Base-by-base conservation (phyloP, 2,329 filamentous ascomycete genomes). In the Helotiales sp. region DNA sequence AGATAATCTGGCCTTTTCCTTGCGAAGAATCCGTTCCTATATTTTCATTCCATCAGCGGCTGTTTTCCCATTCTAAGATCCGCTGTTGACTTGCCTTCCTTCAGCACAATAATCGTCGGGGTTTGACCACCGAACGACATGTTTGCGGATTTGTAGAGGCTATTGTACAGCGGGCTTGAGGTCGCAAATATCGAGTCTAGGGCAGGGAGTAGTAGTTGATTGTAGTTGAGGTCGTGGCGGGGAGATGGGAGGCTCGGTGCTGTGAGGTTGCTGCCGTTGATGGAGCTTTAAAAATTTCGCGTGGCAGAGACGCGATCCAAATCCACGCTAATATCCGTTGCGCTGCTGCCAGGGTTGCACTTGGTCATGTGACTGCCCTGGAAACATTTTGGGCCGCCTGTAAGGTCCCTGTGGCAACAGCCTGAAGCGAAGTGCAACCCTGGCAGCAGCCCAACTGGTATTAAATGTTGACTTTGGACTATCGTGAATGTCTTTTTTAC, bases 81-180 rank as follows among this genome's bases (percentile, higher is more conserved):
- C 50, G 43, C 58, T 61, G 58, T 66, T 68, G 63, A 86, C 90
- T 80, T 79, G 96, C 94, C 94, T 86, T 97, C 95, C 85, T 96
- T 96, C 79, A 98, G 89, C 85, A 98, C 94, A 82, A 98, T 93
- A 80, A 97, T 97, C 76, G 95, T 97, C 80, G 95, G 95, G 79
- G 95, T 96, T 83, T 97, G 95, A 80, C 94, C 94, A 84, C 93
- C 93, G 85, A 97, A 97, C 80, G 94, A 96, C 94, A 97, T 97
- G 30, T 61, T 74, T 64, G 64, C 62, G 50, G 65, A 52, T 60
- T 32, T 7, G 22, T 54, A 40, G 37, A 34, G 63, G 63, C 52
- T 68, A 37, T 40, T 26, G 22, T 52, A 54, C 28, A 45, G 26
- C 10, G 13, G 47, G 10, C 20, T 7, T 34, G 26, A 50, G 50